A percentile compares a stretch with the other conserved stretches of the same genome.
Evolutionary conservation across 106 monocot species (phyloP).

Genomic region (Acorus calamus): DNA sequence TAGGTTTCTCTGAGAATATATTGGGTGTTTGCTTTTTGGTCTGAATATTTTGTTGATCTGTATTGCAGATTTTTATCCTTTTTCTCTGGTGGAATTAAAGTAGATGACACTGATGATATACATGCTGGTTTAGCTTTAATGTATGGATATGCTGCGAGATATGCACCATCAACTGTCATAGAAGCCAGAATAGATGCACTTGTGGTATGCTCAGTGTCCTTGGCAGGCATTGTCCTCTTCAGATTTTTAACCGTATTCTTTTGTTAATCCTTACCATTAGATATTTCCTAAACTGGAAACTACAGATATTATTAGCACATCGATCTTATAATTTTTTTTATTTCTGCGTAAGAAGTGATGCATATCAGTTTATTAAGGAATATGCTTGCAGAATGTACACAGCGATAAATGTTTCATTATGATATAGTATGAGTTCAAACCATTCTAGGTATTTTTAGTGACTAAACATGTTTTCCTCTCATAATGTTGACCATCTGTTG

Average conservation of each 20-base stretch:
- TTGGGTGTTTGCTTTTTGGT: not conserved
- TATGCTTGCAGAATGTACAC: too few species aligned
- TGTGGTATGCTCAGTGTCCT: conserved; percentile 54
- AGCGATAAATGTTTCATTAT: too few species aligned
- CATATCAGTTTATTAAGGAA: too few species aligned
- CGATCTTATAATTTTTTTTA: too few species aligned
- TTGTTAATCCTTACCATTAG: not conserved
- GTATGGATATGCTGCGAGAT: conserved; percentile 99
- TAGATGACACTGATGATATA: conserved; percentile 82
- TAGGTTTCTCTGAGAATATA: not conserved
- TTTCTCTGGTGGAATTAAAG: conserved; percentile 46
- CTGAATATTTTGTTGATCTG: too few species aligned
- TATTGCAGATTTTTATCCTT: conserved; percentile 66
- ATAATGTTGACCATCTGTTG: too few species aligned
- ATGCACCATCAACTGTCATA: conserved; percentile 93
- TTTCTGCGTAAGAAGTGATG: too few species aligned
- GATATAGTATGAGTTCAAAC: too few species aligned
- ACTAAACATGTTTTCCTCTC: too few species aligned
- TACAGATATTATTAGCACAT: too few species aligned
- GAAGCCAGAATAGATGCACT: conserved; percentile 99
- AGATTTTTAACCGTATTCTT: not conserved
- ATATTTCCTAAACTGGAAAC: too few species aligned
- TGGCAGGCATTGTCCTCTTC: not conserved
- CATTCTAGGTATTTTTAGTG: too few species aligned
- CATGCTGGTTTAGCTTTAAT: conserved; percentile 95